Conservation (phyloP, 179 eudicot genomes). For the Camellia oleifera region DNA sequence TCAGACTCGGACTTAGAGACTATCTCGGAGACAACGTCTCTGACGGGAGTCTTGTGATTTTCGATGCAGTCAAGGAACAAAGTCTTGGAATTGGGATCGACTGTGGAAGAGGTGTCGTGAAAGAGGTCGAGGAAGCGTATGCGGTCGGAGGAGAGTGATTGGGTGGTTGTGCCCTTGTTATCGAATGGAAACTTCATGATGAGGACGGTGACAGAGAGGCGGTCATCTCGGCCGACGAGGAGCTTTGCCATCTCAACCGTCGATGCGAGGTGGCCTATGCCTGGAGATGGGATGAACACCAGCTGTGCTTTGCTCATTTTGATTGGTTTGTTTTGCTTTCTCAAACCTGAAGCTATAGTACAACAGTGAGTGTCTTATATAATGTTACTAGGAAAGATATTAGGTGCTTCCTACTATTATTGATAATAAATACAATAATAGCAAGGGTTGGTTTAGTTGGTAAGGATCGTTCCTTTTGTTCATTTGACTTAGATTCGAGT, state of each 20-base stretch:
- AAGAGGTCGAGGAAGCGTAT: no score
- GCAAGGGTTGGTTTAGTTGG: no score
- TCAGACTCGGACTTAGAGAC: not conserved
- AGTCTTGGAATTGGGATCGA: no score
- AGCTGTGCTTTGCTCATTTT: not conserved
- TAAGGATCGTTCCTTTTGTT: no score
- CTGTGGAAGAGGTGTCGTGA: no score
- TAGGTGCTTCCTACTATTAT: not conserved
- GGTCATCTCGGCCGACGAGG: slow-evolving; percentile 21
- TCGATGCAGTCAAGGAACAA: no score
- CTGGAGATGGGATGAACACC: slow-evolving; percentile 15
- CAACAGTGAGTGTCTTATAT: not conserved
- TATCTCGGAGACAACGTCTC: not conserved
- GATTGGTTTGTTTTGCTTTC: not conserved
- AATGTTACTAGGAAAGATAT: not conserved
- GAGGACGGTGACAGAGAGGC: slow-evolving; percentile 22
- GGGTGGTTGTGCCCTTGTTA: not conserved
- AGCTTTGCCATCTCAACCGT: slow-evolving; percentile 31
- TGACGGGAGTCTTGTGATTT: not conserved
- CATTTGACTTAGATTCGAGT: no score
- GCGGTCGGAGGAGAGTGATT: no score
- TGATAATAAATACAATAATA: no score
- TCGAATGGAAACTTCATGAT: slow-evolving; percentile 19
- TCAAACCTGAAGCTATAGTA: no score
- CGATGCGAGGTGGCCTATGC: slow-evolving; percentile 29